Conservation (phyloP, 2,329 filamentous ascomycete genomes). For the Fusarium liriodendri region DNA sequence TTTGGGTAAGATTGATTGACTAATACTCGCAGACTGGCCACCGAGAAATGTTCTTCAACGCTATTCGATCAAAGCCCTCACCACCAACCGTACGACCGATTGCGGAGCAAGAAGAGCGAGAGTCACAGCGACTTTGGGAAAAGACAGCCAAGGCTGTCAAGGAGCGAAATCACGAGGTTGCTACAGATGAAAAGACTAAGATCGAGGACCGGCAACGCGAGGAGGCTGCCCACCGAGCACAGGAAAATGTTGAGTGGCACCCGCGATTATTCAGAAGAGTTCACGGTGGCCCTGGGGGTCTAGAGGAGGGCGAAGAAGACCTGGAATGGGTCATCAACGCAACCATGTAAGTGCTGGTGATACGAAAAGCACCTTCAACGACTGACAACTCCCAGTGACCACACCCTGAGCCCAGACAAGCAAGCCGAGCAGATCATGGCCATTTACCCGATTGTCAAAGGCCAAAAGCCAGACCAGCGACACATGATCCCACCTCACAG, state of each 20-base stretch:
- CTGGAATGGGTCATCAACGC: conserved; percentile 96
- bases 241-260: conserved; percentile 86
- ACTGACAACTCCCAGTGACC: conserved; percentile 44
- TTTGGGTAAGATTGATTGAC: background rate
- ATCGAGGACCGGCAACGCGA: conserved; percentile 93
- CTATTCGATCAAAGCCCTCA: conserved; percentile 79
- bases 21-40: conserved; percentile 76
- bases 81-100: conserved; percentile 80
- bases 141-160: conserved; percentile 85
- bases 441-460: conserved; percentile 86
- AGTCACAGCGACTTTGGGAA: conserved; percentile 90
- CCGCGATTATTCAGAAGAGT: conserved; percentile 86
- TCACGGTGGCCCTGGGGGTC: conserved; percentile 74
- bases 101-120: conserved; percentile 87
- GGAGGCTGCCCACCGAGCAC: conserved; percentile 82
- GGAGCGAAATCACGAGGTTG: conserved; percentile 85
- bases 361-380: background rate
- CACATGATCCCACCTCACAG: conserved; percentile 65
- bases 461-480: conserved; percentile 70
- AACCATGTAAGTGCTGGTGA: conserved; percentile 71
- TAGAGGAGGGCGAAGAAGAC: conserved; percentile 86
- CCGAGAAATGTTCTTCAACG: conserved; percentile 91
- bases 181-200: conserved; percentile 95
- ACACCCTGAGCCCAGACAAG: conserved; percentile 68
- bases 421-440: conserved; percentile 85